These are phyloP conservation scores for Adansonia madagascariensis DNA, from an alignment of 441 rosid species.

Conservation along the genomic window DNA sequence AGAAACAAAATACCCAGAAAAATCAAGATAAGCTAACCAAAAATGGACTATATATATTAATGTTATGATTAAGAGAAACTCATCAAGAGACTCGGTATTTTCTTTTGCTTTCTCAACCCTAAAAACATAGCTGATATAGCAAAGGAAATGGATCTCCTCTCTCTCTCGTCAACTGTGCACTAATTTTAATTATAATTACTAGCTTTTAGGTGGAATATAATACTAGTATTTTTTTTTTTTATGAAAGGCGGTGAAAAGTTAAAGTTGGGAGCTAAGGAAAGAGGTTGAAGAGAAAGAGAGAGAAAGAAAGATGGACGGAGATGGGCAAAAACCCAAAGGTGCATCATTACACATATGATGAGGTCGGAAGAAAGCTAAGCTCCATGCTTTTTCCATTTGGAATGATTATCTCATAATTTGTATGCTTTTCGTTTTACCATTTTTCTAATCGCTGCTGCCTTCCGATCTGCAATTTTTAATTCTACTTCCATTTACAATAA, in stretches of 20 bases:
- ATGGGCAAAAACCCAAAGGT: conserved; percentile 38
- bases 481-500: background rate
- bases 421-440: conserved; percentile 38
- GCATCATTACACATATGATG: conserved; percentile 72
- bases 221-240: conserved; percentile 21
- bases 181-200: conserved; percentile 30
- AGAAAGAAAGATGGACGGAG: background rate
- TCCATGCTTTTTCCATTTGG: conserved; percentile 53
- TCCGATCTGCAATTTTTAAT: background rate
- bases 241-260: conserved; percentile 43
- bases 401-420: conserved; percentile 82
- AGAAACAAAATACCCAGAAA: conserved; percentile 1
- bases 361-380: conserved; percentile 46
- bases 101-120: conserved; percentile 41
- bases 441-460: conserved; percentile 33
- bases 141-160: conserved; percentile 33
- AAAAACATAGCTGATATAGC: conserved; percentile 42
- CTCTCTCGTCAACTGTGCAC: conserved; percentile 21
- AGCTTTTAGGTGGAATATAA: conserved; percentile 39
- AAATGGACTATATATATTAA: background rate
- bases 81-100: conserved; percentile 29
- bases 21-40: conserved; percentile 5
- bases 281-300: background rate
- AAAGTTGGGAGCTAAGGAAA: conserved; percentile 28
- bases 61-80: conserved; percentile 37